A percentile compares a stretch with the other conserved stretches of the same genome.
These are phyloP conservation scores for Talaromyces adpressus DNA, from an alignment of 495 filamentous ascomycete species.

Conservation along the genomic window DNA sequence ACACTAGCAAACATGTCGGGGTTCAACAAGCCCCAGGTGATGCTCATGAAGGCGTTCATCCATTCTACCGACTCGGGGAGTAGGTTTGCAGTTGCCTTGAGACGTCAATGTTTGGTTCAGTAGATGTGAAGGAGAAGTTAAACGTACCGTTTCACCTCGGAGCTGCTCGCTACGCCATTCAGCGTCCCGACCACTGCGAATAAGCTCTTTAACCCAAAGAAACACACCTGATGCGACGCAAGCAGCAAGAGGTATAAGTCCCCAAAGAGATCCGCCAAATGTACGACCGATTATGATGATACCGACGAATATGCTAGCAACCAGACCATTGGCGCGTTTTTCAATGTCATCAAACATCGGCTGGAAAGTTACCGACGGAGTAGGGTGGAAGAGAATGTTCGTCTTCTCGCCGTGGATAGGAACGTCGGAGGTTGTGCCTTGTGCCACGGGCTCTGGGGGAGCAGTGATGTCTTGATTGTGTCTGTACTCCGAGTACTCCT, in stretches of 20 bases:
- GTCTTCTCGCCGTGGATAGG: slow-evolving; percentile 95
- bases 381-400: slow-evolving; percentile 92
- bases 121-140: background rate
- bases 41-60: slow-evolving; percentile 79
- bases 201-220: slow-evolving; percentile 82
- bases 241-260: slow-evolving; percentile 61
- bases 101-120: slow-evolving; percentile 12
- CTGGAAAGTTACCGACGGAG: slow-evolving; percentile 76
- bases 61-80: slow-evolving; percentile 92
- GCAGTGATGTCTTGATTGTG: slow-evolving; percentile 83
- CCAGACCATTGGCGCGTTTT: slow-evolving; percentile 58
- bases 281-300: slow-evolving; percentile 72
- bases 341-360: slow-evolving; percentile 78
- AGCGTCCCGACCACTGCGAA: slow-evolving; percentile 69
- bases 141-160: slow-evolving; percentile 67
- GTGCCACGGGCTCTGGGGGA: slow-evolving; percentile 76
- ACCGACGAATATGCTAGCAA: slow-evolving; percentile 57
- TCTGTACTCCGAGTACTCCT: slow-evolving; percentile 68
- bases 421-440: slow-evolving; percentile 79
- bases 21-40: slow-evolving; percentile 85
- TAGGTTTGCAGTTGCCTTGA: slow-evolving; percentile 67
- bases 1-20: slow-evolving; percentile 83
- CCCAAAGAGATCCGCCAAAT: slow-evolving; percentile 70
- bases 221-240: slow-evolving; percentile 70
- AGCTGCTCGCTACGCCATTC: slow-evolving; percentile 87